Conservation (phyloP, 2,329 filamentous ascomycete species). For the Metarhizium album region DNA sequence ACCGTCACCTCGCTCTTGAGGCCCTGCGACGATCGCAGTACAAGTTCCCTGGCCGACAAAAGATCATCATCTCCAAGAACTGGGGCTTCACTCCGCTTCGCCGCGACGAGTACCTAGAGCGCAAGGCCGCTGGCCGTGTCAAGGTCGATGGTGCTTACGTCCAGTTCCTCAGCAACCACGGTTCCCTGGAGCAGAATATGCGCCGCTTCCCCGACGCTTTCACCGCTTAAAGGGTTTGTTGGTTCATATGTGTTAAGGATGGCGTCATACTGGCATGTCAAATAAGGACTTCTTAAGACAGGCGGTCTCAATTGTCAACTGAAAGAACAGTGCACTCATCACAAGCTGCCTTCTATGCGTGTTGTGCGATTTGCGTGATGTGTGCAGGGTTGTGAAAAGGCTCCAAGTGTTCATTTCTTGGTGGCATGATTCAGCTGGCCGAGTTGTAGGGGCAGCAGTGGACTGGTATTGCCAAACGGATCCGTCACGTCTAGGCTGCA, state of each 20-base stretch:
- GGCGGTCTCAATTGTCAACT: slow-evolving; percentile 24
- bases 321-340: slow-evolving; percentile 13
- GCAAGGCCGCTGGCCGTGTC: slow-evolving; percentile 87
- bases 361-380: not conserved
- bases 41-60: slow-evolving; percentile 99
- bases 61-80: slow-evolving; percentile 99
- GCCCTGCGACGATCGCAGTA: slow-evolving; percentile 98
- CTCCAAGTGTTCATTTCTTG: not conserved
- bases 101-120: slow-evolving; percentile 93
- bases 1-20: slow-evolving; percentile 91
- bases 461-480: too few relatives aligned
- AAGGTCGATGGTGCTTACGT: slow-evolving; percentile 99
- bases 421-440: too few relatives aligned
- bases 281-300: slow-evolving; percentile 23
- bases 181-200: slow-evolving; percentile 76
- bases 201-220: slow-evolving; percentile 93
- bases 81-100: slow-evolving; percentile 99
- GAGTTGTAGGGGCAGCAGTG: too few relatives aligned
- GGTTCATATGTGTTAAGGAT: slow-evolving; percentile 29
- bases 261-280: slow-evolving; percentile 36
- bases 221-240: slow-evolving; percentile 38
- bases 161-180: slow-evolving; percentile 96
- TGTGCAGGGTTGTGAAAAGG: not conserved
- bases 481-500: too few relatives aligned
- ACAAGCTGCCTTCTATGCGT: not conserved